A percentile compares a stretch with the other conserved stretches of the same genome.
These are phyloP conservation scores for Colletotrichum ledebouriae DNA, from an alignment of 2,329 filamentous ascomycete genomes.

Conservation along the genomic window DNA sequence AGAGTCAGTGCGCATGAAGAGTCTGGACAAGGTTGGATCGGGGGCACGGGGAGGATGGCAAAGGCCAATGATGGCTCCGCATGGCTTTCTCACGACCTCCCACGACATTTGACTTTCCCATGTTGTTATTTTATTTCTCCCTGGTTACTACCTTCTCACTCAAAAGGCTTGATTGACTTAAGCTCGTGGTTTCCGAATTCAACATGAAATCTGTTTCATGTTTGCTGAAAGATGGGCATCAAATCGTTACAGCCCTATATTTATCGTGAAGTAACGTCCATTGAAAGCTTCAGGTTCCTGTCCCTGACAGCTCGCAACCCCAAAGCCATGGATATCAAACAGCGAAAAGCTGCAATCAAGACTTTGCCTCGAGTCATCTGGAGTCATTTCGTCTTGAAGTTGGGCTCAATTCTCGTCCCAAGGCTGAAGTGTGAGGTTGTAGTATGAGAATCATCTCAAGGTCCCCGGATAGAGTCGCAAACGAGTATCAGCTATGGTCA, in stretches of 20 bases:
- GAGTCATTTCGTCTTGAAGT: constrained; percentile 23
- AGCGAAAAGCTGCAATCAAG: not conserved
- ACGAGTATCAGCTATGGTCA: constrained; percentile 40
- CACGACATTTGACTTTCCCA: constrained; percentile 38
- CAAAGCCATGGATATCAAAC: constrained; percentile 2
- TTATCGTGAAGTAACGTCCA: not conserved
- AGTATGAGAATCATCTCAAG: constrained; percentile 39
- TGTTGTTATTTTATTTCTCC: constrained; percentile 36
- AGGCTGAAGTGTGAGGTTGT: constrained; percentile 18
- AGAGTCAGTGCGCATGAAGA: constrained; percentile 25
- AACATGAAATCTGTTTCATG: constrained; percentile 33
- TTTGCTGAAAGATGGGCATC: constrained; percentile 31
- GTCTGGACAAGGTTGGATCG: constrained; percentile 10
- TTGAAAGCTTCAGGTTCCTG: constrained; percentile 21
- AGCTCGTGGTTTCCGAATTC: constrained; percentile 34
- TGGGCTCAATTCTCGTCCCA: constrained; percentile 32
- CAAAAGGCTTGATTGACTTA: constrained; percentile 48
- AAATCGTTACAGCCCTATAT: constrained; percentile 37
- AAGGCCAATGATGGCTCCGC: not conserved
- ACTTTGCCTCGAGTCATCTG: constrained; percentile 13
- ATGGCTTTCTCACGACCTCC: constrained; percentile 3
- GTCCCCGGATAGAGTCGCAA: constrained; percentile 33
- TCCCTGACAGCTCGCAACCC: constrained; percentile 31
- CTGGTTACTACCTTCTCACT: constrained; percentile 21
- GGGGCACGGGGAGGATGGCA: not conserved